These are phyloP conservation scores for Yarrowia porcina DNA, from an alignment of 805 yeast species.

Conservation along the genomic window DNA sequence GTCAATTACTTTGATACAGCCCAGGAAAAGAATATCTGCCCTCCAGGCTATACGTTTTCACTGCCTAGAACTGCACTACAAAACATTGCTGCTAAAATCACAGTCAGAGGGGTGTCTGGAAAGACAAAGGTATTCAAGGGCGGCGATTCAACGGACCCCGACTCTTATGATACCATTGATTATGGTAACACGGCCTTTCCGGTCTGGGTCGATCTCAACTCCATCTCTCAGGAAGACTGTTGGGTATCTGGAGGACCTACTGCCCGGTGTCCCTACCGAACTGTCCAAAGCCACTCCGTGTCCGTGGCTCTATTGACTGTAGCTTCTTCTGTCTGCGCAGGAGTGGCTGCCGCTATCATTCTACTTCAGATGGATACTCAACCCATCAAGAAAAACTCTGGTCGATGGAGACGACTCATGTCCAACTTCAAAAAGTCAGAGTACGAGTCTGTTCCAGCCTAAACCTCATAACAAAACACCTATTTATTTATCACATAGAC, in stretches of 20 bases:
- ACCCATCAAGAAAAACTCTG: conserved; percentile 70
- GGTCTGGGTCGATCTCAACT: conserved; percentile 80
- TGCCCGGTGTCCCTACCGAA: conserved; percentile 74
- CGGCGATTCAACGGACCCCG: conserved; percentile 15
- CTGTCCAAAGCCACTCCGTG: conserved; percentile 50
- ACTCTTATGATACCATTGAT: conserved; percentile 17
- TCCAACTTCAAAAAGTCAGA: conserved; percentile 59
- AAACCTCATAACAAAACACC: conserved; percentile 26
- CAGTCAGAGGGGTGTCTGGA: not conserved
- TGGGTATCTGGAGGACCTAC: conserved; percentile 84
- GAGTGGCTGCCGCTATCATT: conserved; percentile 51
- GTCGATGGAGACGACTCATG: conserved; percentile 57
- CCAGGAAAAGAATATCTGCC: conserved; percentile 37
- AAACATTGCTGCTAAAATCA: conserved; percentile 37
- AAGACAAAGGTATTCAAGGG: conserved; percentile 8
- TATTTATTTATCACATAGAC: conserved; percentile 34
- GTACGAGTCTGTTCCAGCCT: conserved; percentile 86
- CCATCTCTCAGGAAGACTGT: conserved; percentile 67
- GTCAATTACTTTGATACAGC: conserved; percentile 37
- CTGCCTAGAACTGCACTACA: conserved; percentile 53
- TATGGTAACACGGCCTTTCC: conserved; percentile 38
- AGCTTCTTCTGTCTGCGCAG: conserved; percentile 55
- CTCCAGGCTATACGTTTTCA: conserved; percentile 39
- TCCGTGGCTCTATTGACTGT: conserved; percentile 67
- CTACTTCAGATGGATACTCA: conserved; percentile 54